phyloP scores from a whole-genome alignment of 2,329 filamentous ascomycete species.

The Fusarium globosum region DNA sequence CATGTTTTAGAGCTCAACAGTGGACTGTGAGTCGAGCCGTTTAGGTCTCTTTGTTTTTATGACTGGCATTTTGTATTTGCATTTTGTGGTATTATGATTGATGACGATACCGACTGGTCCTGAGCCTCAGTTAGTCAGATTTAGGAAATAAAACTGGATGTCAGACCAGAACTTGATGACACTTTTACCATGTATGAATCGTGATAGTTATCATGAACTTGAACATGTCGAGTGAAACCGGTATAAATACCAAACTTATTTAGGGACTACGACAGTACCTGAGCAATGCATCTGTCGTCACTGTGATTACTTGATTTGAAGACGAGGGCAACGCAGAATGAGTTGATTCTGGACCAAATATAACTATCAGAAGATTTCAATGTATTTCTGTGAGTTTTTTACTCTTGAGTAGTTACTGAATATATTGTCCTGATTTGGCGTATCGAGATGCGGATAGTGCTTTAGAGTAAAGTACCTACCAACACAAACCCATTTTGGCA shows the following conservation, averaged over 20 bases:
- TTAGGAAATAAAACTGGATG: neutral
- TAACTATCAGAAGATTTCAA: accelerated
- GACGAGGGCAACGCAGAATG: neutral
- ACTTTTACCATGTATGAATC: neutral
- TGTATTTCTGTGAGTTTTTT: accelerated
- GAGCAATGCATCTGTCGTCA: neutral
- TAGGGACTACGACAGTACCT: too few relatives aligned
- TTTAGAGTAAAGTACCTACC: neutral
- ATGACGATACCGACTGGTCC: neutral
- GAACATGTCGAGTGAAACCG: accelerated
- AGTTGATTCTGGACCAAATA: too few relatives aligned
- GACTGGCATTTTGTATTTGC: neutral
- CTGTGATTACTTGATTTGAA: neutral
- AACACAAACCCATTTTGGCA: neutral
- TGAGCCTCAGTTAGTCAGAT: neutral
- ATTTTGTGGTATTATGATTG: neutral
- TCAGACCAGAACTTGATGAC: neutral
- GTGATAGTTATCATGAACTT: accelerated
- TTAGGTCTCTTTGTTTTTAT: neutral
- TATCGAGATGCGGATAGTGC: neutral
- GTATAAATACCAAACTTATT: accelerated
- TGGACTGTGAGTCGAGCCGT: accelerated
- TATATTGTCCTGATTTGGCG: neutral
- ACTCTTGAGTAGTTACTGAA: too few relatives aligned
- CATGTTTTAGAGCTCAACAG: too few relatives aligned